Evolutionary conservation across 2,329 filamentous ascomycete species (phyloP).

Genomic region (Geosmithia morbida): DNA sequence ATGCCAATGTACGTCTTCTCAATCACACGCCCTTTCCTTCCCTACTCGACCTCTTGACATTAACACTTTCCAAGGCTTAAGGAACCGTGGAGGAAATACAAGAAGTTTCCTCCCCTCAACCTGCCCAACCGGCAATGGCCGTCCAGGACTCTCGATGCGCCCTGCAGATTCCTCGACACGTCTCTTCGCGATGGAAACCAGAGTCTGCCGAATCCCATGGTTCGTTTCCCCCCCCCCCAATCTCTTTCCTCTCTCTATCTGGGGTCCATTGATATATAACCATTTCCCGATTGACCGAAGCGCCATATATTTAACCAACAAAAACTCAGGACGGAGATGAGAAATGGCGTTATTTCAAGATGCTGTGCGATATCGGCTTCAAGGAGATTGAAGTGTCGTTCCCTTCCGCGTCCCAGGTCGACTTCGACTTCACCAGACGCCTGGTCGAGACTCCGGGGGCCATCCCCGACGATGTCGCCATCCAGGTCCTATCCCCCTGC

Average conservation of each 20-base stretch:
- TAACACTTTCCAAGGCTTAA: constrained; percentile 39
- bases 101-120: constrained; percentile 39
- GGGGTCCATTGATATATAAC: no score
- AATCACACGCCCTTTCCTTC: neutral
- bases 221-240: constrained; percentile 23
- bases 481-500: constrained; percentile 88
- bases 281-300: neutral
- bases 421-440: constrained; percentile 87
- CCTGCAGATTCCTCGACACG: constrained; percentile 77
- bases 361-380: constrained; percentile 84
- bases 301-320: neutral
- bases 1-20: constrained; percentile 3
- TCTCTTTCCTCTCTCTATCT: neutral
- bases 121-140: constrained; percentile 72
- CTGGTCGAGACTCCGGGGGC: constrained; percentile 73
- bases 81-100: constrained; percentile 67
- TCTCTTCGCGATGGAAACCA: constrained; percentile 72
- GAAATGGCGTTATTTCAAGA: constrained; percentile 91
- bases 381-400: constrained; percentile 98
- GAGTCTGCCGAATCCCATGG: constrained; percentile 85
- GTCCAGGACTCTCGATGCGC: constrained; percentile 64
- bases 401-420: constrained; percentile 84
- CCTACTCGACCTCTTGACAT: no score
- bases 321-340: constrained; percentile 66
- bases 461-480: constrained; percentile 76